Evolutionary conservation across 2,329 filamentous ascomycete genomes (phyloP).

Genomic region (Ascochyta pisi): DNA sequence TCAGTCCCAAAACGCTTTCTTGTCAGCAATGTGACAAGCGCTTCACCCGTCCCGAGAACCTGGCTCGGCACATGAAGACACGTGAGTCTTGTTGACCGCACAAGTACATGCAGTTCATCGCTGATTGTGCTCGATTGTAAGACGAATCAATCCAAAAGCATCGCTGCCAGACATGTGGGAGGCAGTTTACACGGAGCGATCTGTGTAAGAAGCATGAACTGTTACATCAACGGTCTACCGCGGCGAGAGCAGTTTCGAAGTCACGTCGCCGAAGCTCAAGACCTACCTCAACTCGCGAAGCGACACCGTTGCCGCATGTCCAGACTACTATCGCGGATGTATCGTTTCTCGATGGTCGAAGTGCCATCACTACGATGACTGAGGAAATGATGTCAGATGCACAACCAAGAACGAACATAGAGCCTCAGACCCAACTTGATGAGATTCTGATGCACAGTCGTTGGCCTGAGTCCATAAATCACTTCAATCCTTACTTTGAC

Average conservation of each 20-base stretch:
- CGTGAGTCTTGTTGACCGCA: conserved; percentile 1
- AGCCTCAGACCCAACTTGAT: background rate
- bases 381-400: background rate
- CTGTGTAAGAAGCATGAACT: conserved; percentile 14
- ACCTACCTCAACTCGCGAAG: background rate
- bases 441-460: background rate
- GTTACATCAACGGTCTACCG: conserved; percentile 3
- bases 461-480: background rate
- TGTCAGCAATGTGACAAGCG: conserved; percentile 9
- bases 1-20: background rate
- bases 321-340: background rate
- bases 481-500: conserved; percentile 10
- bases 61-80: conserved; percentile 15
- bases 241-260: conserved; percentile 1
- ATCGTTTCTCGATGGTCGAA: background rate
- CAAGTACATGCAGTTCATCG: background rate
- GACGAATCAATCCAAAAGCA: conserved; percentile 7
- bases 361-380: background rate
- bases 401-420: background rate
- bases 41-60: conserved; percentile 14
- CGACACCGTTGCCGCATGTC: background rate
- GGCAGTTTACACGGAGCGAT: conserved; percentile 8
- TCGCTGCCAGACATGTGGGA: conserved; percentile 6
- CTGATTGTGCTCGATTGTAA: background rate
- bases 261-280: background rate